phyloP scores from a whole-genome alignment of 257 asterid genomes.

The Rubia yunnanensis region DNA sequence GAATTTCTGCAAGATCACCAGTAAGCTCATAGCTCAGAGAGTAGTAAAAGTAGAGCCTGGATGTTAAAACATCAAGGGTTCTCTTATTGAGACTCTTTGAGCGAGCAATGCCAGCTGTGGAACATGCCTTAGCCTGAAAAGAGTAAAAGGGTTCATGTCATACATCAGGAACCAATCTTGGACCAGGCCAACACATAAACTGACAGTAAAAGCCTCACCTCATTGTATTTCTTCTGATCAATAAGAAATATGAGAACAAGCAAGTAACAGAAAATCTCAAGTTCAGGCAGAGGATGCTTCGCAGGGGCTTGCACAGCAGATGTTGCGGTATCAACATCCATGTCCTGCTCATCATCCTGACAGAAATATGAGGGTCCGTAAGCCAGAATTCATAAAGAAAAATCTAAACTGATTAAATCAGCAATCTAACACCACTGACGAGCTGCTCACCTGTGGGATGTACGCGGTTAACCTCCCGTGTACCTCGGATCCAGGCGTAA shows the following conservation, averaged over 20 bases:
- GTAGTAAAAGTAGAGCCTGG: constrained; percentile 80
- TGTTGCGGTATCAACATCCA: constrained; percentile 76
- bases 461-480: constrained; percentile 49
- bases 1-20: constrained; percentile 79
- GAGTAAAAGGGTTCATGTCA: background rate
- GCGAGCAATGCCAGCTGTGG: constrained; percentile 81
- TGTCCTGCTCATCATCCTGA: constrained; percentile 61
- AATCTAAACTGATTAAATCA: background rate
- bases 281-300: constrained; percentile 64
- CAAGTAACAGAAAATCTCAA: constrained; percentile 76
- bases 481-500: constrained; percentile 66
- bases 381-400: background rate
- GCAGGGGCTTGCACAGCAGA: constrained; percentile 46
- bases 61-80: constrained; percentile 76
- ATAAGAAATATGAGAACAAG: constrained; percentile 65
- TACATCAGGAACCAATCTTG: background rate
- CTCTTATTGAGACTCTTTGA: constrained; percentile 65
- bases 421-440: background rate
- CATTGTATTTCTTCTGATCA: constrained; percentile 64
- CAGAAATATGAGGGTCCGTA: constrained; percentile 13
- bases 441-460: constrained; percentile 50
- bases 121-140: constrained; percentile 81
- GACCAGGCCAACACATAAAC: background rate
- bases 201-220: constrained; percentile 30
- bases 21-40: constrained; percentile 83